These are phyloP conservation scores for Polygonum maritimum DNA, from an alignment of 148 eudicot species.

Conservation along the genomic window DNA sequence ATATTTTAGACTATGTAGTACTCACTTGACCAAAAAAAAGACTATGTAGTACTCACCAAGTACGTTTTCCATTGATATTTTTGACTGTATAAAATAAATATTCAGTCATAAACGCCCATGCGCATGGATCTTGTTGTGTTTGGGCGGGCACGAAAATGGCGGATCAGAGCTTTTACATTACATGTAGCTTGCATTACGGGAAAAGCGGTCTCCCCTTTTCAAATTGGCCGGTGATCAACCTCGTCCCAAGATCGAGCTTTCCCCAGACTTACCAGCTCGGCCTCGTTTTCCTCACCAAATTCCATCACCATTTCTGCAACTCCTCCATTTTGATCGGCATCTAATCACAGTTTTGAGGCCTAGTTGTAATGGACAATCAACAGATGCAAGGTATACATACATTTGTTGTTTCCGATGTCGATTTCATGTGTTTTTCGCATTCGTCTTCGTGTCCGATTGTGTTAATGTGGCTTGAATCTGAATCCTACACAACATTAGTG, in stretches of 20 bases:
- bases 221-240: background rate
- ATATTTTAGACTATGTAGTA: too few species aligned
- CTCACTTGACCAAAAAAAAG: too few species aligned
- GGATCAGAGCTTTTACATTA: background rate
- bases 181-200: background rate
- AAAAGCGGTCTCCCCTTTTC: background rate
- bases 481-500: too few species aligned
- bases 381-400: background rate
- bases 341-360: too few species aligned
- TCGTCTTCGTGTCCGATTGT: background rate
- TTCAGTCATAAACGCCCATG: background rate
- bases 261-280: too few species aligned
- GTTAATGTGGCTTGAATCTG: too few species aligned
- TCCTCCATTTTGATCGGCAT: background rate
- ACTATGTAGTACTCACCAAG: too few species aligned
- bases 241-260: background rate
- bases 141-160: conserved; percentile 1
- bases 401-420: too few species aligned
- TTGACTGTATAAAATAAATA: background rate
- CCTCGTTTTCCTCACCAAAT: too few species aligned
- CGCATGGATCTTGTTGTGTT: background rate
- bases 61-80: background rate
- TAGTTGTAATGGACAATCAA: background rate
- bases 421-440: background rate
- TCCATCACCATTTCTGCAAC: background rate